A percentile compares a stretch with the other conserved stretches of the same genome.
phyloP scores from a whole-genome alignment of 192 early-diverging fungal species.

The Coemansia sp. region DNA sequence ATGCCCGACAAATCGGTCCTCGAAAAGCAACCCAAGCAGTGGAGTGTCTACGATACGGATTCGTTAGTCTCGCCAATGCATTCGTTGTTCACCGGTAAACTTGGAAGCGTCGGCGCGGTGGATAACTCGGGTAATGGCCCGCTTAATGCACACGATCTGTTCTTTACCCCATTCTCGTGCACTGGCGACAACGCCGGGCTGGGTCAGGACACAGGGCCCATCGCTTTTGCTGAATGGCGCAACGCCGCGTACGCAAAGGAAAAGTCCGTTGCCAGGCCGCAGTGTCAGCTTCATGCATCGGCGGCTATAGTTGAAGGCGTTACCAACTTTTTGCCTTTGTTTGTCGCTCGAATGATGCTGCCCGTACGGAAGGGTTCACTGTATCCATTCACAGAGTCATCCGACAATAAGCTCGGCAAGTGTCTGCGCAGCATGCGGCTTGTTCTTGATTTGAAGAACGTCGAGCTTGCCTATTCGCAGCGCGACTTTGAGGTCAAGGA shows the following conservation, averaged over 20 bases:
- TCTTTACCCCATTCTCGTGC: slow-evolving; percentile 39
- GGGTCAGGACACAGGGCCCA: slow-evolving; percentile 1
- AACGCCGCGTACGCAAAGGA: neutral
- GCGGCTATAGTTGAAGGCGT: slow-evolving; percentile 43
- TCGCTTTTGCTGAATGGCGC: slow-evolving; percentile 1
- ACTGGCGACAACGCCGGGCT: neutral
- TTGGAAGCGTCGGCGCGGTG: neutral
- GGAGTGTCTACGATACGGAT: slow-evolving; percentile 43
- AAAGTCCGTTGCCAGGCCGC: slow-evolving; percentile 15
- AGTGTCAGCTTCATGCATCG: slow-evolving; percentile 49
- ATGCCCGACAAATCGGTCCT: slow-evolving; percentile 15
- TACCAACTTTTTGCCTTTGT: slow-evolving; percentile 44
- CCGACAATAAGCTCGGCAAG: slow-evolving; percentile 56
- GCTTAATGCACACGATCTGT: slow-evolving; percentile 29
- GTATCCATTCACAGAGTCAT: slow-evolving; percentile 51
- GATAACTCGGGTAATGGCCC: neutral
- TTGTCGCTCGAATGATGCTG: slow-evolving; percentile 58
- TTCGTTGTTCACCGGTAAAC: slow-evolving; percentile 18
- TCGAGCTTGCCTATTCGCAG: slow-evolving; percentile 56
- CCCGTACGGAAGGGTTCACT: slow-evolving; percentile 56
- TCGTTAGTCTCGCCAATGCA: slow-evolving; percentile 51
- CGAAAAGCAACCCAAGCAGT: slow-evolving; percentile 23
- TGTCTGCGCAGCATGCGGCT: slow-evolving; percentile 55
- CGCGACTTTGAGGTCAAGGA: slow-evolving; percentile 57
- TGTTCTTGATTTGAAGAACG: slow-evolving; percentile 47